These are phyloP conservation scores for Kingdonia uniflora DNA, from an alignment of 164 flowering plant species.

Conservation along the genomic window DNA sequence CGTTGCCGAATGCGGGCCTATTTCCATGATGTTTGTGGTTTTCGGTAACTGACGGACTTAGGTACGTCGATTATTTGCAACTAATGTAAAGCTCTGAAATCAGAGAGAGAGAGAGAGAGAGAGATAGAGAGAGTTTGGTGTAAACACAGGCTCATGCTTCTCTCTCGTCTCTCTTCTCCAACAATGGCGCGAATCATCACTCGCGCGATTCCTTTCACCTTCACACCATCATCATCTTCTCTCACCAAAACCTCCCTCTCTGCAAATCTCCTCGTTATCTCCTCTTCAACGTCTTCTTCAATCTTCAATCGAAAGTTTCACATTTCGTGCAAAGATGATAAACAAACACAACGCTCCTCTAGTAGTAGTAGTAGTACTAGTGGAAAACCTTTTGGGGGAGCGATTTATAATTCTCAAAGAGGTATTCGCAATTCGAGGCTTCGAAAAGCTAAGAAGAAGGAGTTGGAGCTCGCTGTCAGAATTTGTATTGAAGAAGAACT, in stretches of 20 bases:
- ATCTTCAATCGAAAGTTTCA: slow-evolving; percentile 18
- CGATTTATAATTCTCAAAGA: slow-evolving; percentile 17
- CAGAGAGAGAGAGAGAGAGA: too few species aligned
- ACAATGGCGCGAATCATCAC: slow-evolving; percentile 17
- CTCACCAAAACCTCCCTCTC: neutral
- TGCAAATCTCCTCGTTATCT: slow-evolving; percentile 1
- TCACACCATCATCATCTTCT: slow-evolving; percentile 4
- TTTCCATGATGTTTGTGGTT: too few species aligned
- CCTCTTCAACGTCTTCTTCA: slow-evolving; percentile 10
- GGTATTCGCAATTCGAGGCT: slow-evolving; percentile 3
- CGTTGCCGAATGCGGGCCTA: too few species aligned
- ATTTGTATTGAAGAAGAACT: slow-evolving; percentile 76
- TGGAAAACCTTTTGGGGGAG: slow-evolving; percentile 2
- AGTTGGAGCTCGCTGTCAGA: slow-evolving; percentile 66
- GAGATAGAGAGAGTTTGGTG: too few species aligned
- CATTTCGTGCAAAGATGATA: slow-evolving; percentile 10
- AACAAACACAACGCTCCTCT: too few species aligned
- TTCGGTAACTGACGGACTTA: too few species aligned
- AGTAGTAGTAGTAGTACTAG: slow-evolving; percentile 1
- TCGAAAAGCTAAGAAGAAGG: slow-evolving; percentile 27
- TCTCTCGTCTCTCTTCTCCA: too few species aligned
- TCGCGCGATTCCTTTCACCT: slow-evolving; percentile 16
- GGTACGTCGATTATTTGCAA: too few species aligned
- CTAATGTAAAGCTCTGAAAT: too few species aligned
- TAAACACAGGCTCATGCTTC: too few species aligned